Evolutionary conservation across 2,329 filamentous ascomycete species (phyloP).

Genomic region (Hortaea werneckii): DNA sequence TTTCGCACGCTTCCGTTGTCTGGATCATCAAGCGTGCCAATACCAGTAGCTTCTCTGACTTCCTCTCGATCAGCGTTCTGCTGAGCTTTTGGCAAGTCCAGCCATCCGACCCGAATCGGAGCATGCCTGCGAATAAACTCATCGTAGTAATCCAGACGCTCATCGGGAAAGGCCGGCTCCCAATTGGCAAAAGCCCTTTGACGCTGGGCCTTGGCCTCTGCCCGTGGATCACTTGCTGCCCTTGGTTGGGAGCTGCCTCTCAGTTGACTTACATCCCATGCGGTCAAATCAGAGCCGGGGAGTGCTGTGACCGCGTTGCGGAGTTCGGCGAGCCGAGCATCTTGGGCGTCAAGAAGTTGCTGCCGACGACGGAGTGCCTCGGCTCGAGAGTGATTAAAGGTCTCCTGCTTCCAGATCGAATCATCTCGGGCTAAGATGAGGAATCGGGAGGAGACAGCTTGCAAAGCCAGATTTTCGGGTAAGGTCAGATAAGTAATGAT

Average conservation of each 20-base stretch:
- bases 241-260: constrained; percentile 7
- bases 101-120: constrained; percentile 65
- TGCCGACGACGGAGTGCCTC: constrained; percentile 51
- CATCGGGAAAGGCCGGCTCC: constrained; percentile 66
- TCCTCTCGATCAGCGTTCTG: constrained; percentile 29
- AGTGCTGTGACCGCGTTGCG: constrained; percentile 31
- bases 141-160: constrained; percentile 73
- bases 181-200: constrained; percentile 62
- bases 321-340: constrained; percentile 33
- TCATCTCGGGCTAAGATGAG: constrained; percentile 61
- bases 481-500: constrained; percentile 47
- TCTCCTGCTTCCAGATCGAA: constrained; percentile 64
- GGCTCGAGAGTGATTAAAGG: constrained; percentile 60
- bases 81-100: constrained; percentile 49
- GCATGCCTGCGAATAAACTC: constrained; percentile 80
- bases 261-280: constrained; percentile 15
- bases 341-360: constrained; percentile 26
- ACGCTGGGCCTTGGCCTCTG: constrained; percentile 12
- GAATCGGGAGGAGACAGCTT: constrained; percentile 58
- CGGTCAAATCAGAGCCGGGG: constrained; percentile 11
- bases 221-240: constrained; percentile 9
- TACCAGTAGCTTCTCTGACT: constrained; percentile 58
- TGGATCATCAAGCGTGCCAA: constrained; percentile 53
- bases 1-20: constrained; percentile 41
- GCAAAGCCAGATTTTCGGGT: constrained; percentile 54